Base-by-base conservation (phyloP, 2,329 filamentous ascomycete genomes). In the Blumeria hordei region DNA sequence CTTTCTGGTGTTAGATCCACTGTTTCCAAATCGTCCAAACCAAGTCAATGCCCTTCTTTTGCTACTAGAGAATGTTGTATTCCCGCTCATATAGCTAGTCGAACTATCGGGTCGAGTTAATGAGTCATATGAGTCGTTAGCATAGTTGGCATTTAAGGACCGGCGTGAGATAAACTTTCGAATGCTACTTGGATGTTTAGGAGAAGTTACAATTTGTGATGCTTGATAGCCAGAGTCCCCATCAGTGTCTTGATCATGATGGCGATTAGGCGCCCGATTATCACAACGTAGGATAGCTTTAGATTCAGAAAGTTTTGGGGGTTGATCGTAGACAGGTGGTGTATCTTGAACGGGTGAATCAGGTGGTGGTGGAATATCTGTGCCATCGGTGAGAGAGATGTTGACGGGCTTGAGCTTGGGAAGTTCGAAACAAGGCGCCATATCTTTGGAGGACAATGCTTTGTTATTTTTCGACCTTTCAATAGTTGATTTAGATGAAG, bases 81-180 rank as follows among this genome's bases (percentile, higher is more conserved):
- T 50, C 10, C 18, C 47, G 47, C 58, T 60, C 47, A 58, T 56
- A 39, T 62, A 62, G 52, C 62, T 64, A 55, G 57, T 60, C 37
- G 63, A 56, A 54, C 62, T 64, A 9, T 64, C 62, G 21, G 65
- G 64, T 43, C 63, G 57, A 32, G 58, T 35, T 49, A 65, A 55
- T 18, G 53, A 51, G 57, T 62, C 59, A 33, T 47, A 43, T 28
- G 58, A 57, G 49, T 60, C 60, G 55, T 64, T 59, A 16, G 56
- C 63, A 58, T 65, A 66, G 53, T 62, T 64, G 11, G 62, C 58
- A 53, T 67, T 64, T 51, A 67, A 61, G 28, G 63, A 66, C 54
- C 63, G 65, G 36, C 66, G 61, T 54, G 64, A 66, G 7, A 68
- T 60, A 56, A 68, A 67, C 12, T 64, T 60, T 47, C 66, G 65